Percentiles rank a stretch among this genome's conserved stretches.
These are phyloP conservation scores for Penicillium decumbens DNA, from an alignment of 2,329 filamentous ascomycete genomes.

Conservation along the genomic window DNA sequence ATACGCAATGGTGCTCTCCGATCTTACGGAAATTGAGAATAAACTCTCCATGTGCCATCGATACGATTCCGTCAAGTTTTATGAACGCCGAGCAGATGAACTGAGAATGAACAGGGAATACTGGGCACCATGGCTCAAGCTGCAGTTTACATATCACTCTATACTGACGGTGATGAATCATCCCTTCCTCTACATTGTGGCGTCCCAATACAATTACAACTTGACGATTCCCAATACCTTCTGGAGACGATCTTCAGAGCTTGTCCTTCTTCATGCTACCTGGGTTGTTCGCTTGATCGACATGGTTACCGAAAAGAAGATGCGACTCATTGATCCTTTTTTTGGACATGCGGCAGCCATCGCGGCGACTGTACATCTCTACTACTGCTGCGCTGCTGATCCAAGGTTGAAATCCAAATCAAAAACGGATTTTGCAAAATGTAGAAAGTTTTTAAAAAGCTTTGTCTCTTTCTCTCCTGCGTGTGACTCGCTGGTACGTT, in stretches of 20 bases:
- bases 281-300: slow-evolving; percentile 54
- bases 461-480: slow-evolving; percentile 48
- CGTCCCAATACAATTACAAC: slow-evolving; percentile 51
- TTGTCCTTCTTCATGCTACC: slow-evolving; percentile 50
- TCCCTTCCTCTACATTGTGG: slow-evolving; percentile 52
- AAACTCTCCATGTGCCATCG: slow-evolving; percentile 48
- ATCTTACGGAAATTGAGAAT: slow-evolving; percentile 50
- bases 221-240: slow-evolving; percentile 53
- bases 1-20: slow-evolving; percentile 49
- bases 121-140: slow-evolving; percentile 51
- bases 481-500: slow-evolving; percentile 45
- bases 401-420: slow-evolving; percentile 50
- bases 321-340: slow-evolving; percentile 50
- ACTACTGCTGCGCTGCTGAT: slow-evolving; percentile 51
- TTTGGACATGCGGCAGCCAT: slow-evolving; percentile 51
- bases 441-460: slow-evolving; percentile 47
- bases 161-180: slow-evolving; percentile 52
- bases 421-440: slow-evolving; percentile 51
- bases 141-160: slow-evolving; percentile 52
- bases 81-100: slow-evolving; percentile 48
- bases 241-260: slow-evolving; percentile 51
- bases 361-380: slow-evolving; percentile 52
- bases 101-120: slow-evolving; percentile 46
- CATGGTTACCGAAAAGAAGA: slow-evolving; percentile 51
- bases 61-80: slow-evolving; percentile 52